phyloP scores from a whole-genome alignment of 345 rosid species.

The Murraya paniculata region DNA sequence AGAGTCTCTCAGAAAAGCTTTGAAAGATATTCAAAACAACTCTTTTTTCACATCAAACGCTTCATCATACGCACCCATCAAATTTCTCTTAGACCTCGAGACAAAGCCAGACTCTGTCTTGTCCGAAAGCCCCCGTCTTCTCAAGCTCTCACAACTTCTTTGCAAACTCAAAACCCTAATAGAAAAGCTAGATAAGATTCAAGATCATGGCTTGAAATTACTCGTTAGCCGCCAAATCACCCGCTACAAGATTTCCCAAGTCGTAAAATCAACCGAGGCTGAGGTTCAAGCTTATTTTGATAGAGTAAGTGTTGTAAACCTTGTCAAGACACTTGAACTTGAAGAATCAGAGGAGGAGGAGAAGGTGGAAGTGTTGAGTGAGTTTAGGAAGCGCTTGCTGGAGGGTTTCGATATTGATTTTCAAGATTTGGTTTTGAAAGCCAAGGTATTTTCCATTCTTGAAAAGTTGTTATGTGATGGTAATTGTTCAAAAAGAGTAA shows the following conservation, averaged over 20 bases:
- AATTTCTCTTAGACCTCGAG: conserved; percentile 27
- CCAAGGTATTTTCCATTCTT: conserved; percentile 39
- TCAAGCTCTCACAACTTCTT: conserved; percentile 32
- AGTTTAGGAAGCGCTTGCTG: conserved; percentile 35
- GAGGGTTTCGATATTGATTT: conserved; percentile 47
- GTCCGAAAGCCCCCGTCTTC: conserved; percentile 19
- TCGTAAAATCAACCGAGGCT: conserved; percentile 29
- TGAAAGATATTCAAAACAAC: conserved; percentile 38
- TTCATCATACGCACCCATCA: conserved; percentile 25
- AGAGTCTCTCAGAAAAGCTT: conserved; percentile 29
- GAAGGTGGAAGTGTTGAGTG: conserved; percentile 35
- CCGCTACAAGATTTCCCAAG: conserved; percentile 38
- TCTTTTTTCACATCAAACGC: conserved; percentile 29
- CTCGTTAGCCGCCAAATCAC: conserved; percentile 38
- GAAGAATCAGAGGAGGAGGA: conserved; percentile 27
- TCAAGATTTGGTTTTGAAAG: conserved; percentile 48
- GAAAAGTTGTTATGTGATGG: conserved; percentile 37
- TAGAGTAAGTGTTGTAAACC: conserved; percentile 26
- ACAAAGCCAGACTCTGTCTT: conserved; percentile 14
- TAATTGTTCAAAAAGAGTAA: conserved; percentile 20
- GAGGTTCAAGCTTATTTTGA: conserved; percentile 34
- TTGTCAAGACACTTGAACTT: conserved; percentile 21
- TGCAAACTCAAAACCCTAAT: conserved; percentile 33
- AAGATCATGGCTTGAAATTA: conserved; percentile 27
- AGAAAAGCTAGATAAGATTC: conserved; percentile 27